Evolutionary conservation across 441 rosid genomes (phyloP).

Genomic region (Raphanus hybrid): DNA sequence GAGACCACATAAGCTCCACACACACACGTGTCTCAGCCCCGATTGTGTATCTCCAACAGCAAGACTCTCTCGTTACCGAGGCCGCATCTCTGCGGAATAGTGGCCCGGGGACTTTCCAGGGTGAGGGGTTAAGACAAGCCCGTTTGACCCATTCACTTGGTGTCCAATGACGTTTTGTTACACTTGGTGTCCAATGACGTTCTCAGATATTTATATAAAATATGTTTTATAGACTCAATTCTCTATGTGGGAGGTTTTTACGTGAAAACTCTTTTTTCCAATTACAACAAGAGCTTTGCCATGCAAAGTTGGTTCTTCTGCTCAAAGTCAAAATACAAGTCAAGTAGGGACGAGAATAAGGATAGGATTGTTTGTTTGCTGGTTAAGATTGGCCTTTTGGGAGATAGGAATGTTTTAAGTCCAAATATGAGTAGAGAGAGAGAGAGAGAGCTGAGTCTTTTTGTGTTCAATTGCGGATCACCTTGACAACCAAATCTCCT

Average conservation of each 20-base stretch:
- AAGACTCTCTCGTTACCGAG: conserved; percentile 28
- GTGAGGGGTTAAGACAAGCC: conserved; percentile 4
- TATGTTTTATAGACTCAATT: too few relatives aligned
- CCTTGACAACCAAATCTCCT: not conserved
- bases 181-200: conserved; percentile 2
- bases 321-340: too few relatives aligned
- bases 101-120: conserved; percentile 34
- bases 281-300: too few relatives aligned
- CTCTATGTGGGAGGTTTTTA: conserved; percentile 5
- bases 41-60: conserved; percentile 1
- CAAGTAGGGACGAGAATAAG: too few relatives aligned
- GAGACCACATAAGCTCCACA: conserved; percentile 27
- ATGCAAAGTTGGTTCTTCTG: too few relatives aligned
- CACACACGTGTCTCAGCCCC: conserved; percentile 34
- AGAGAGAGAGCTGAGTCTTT: not conserved
- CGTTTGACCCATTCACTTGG: conserved; percentile 12
- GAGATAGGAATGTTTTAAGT: not conserved
- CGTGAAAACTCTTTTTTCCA: too few relatives aligned
- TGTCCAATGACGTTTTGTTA: not conserved
- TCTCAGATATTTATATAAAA: not conserved
- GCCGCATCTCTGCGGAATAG: conserved; percentile 20
- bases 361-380: too few relatives aligned
- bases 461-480: conserved; percentile 6
- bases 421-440: not conserved
- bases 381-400: not conserved